Evolutionary conservation across 2,329 filamentous ascomycete genomes (phyloP).

Genomic region (Thelonectria rubi): DNA sequence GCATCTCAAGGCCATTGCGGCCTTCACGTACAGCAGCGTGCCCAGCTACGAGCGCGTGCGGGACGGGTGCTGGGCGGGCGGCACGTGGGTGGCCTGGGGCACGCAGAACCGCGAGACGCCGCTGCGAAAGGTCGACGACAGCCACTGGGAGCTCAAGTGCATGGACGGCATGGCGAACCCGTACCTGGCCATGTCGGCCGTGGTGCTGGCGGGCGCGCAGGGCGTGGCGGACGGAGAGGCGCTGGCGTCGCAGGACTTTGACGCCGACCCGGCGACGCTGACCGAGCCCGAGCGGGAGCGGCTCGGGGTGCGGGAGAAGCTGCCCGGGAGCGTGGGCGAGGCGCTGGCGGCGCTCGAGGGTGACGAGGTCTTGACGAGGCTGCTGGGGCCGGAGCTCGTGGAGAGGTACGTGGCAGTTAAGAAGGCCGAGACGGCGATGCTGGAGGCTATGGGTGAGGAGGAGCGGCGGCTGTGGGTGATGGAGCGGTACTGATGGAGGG

Average conservation of each 20-base stretch:
- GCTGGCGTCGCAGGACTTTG: slow-evolving; percentile 63
- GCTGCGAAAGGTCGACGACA: slow-evolving; percentile 70
- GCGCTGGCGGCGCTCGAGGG: slow-evolving; percentile 61
- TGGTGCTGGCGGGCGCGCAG: slow-evolving; percentile 45
- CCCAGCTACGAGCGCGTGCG: slow-evolving; percentile 74
- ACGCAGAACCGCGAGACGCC: slow-evolving; percentile 82
- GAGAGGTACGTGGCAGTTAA: slow-evolving; percentile 68
- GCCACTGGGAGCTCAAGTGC: slow-evolving; percentile 81
- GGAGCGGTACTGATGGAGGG: slow-evolving; percentile 62
- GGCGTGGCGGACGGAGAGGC: slow-evolving; percentile 44
- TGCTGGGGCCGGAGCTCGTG: slow-evolving; percentile 62
- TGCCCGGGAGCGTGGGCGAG: slow-evolving; percentile 64
- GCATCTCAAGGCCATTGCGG: slow-evolving; percentile 72
- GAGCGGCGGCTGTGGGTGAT: slow-evolving; percentile 68
- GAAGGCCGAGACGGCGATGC: slow-evolving; percentile 59
- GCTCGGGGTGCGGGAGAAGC: slow-evolving; percentile 62
- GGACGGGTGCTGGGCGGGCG: slow-evolving; percentile 81
- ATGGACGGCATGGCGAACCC: slow-evolving; percentile 84
- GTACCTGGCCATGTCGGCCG: slow-evolving; percentile 65
- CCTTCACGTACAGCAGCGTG: slow-evolving; percentile 73
- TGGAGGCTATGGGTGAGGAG: slow-evolving; percentile 55
- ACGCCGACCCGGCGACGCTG: slow-evolving; percentile 62
- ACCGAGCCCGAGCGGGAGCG: slow-evolving; percentile 56
- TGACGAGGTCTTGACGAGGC: slow-evolving; percentile 56
- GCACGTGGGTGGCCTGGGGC: slow-evolving; percentile 82